Percentiles rank a stretch among this genome's conserved stretches.
Evolutionary conservation across 2,329 filamentous ascomycete species (phyloP).

Genomic region (Teratosphaeria gauchensis): DNA sequence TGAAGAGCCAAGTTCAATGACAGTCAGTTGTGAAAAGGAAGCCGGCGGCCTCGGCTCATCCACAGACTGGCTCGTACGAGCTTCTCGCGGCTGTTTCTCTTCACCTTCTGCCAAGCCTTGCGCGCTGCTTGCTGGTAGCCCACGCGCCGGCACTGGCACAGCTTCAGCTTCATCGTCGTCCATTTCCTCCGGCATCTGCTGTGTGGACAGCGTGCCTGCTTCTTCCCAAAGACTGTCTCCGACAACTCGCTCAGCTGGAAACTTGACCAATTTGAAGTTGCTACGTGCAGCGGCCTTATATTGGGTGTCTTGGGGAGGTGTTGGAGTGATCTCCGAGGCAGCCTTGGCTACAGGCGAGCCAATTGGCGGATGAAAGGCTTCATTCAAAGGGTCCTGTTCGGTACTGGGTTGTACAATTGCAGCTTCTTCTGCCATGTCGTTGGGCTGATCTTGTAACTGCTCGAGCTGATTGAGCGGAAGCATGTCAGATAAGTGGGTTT

Average conservation of each 20-base stretch:
- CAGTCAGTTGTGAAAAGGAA: not conserved
- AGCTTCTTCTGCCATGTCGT: not conserved
- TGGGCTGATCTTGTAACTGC: not conserved
- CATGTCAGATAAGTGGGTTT: not conserved
- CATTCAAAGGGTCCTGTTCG: not conserved
- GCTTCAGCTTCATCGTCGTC: not conserved
- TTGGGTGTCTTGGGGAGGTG: not conserved
- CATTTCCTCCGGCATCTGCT: not conserved
- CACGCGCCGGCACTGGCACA: not conserved
- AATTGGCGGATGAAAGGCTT: not conserved
- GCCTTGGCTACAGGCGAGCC: not conserved
- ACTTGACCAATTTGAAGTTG: not conserved
- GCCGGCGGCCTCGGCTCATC: not conserved
- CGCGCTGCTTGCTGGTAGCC: not conserved
- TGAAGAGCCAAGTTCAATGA: not conserved
- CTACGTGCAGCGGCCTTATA: not conserved
- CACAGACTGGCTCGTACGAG: not conserved
- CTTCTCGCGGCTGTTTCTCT: not conserved
- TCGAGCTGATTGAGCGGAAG: not conserved
- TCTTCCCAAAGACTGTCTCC: not conserved
- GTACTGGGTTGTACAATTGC: not conserved
- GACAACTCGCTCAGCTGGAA: conserved; percentile 1
- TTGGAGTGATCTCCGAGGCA: not conserved
- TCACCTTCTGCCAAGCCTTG: not conserved
- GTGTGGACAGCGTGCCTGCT: not conserved